phyloP scores from a whole-genome alignment of 345 rosid genomes.

The Syzygium aromaticum region DNA sequence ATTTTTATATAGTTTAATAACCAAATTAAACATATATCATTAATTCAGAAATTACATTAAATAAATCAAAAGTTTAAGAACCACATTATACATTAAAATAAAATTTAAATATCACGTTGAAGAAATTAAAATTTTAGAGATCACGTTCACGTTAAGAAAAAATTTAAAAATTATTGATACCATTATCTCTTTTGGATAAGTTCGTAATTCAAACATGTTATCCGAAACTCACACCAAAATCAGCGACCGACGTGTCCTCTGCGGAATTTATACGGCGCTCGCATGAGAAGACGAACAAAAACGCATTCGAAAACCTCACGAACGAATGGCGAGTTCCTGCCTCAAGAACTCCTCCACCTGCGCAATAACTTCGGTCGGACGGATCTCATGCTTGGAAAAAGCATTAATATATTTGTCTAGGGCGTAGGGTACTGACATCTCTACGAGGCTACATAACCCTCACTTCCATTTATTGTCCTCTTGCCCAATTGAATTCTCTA shows the following conservation, averaged over 20 bases:
- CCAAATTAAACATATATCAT: fast-evolving
- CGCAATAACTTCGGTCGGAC: neutral
- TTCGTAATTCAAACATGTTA: neutral
- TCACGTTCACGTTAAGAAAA: no score
- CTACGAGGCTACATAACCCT: neutral
- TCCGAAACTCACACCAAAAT: neutral
- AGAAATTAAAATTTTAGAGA: neutral
- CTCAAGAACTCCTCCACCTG: neutral
- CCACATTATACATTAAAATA: no score
- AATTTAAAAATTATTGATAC: no score
- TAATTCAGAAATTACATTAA: fast-evolving
- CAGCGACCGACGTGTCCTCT: neutral
- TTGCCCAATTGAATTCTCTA: neutral
- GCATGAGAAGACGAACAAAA: neutral
- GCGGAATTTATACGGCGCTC: neutral
- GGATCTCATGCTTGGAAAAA: neutral
- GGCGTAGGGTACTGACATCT: neutral
- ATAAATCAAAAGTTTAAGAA: no score
- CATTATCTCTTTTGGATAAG: neutral
- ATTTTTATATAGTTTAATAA: neutral
- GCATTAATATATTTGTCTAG: neutral
- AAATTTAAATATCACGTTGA: fast-evolving
- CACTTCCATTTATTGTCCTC: neutral
- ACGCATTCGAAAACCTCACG: neutral
- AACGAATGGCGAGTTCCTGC: neutral